These are phyloP conservation scores for Plasmodium yoelii DNA, from an alignment of 169 alveolate genomes.

Conservation along the genomic window DNA sequence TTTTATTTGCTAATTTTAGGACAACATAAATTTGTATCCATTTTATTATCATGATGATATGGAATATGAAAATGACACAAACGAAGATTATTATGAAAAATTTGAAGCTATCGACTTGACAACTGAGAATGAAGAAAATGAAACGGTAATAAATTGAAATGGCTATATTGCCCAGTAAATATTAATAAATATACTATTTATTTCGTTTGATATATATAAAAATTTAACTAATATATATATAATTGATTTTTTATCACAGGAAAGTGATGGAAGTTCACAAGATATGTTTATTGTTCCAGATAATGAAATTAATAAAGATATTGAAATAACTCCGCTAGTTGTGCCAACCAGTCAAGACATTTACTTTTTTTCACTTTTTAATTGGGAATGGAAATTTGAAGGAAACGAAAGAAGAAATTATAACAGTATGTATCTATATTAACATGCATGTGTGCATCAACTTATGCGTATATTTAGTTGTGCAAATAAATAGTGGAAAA, in stretches of 20 bases:
- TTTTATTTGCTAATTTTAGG: conserved; percentile 7
- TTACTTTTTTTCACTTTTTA: conserved; percentile 62
- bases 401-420: conserved; percentile 58
- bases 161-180: background rate
- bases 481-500: background rate
- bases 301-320: conserved; percentile 61
- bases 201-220: too few relatives aligned
- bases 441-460: background rate
- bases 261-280: conserved; percentile 76
- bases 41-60: conserved; percentile 71
- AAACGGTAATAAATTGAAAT: conserved; percentile 25
- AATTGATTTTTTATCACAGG: conserved; percentile 18
- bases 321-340: conserved; percentile 50
- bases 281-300: conserved; percentile 77
- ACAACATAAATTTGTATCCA: conserved; percentile 55
- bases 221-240: too few relatives aligned
- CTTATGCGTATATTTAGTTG: background rate
- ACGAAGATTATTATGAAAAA: conserved; percentile 70
- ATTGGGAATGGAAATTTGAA: conserved; percentile 75
- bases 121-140: conserved; percentile 75
- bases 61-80: conserved; percentile 73
- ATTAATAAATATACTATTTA: too few relatives aligned
- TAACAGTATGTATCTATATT: conserved; percentile 15
- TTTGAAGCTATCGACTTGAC: conserved; percentile 67
- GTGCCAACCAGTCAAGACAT: conserved; percentile 66